phyloP scores from a whole-genome alignment of 805 yeast species.

The Sungouiella blattae region DNA sequence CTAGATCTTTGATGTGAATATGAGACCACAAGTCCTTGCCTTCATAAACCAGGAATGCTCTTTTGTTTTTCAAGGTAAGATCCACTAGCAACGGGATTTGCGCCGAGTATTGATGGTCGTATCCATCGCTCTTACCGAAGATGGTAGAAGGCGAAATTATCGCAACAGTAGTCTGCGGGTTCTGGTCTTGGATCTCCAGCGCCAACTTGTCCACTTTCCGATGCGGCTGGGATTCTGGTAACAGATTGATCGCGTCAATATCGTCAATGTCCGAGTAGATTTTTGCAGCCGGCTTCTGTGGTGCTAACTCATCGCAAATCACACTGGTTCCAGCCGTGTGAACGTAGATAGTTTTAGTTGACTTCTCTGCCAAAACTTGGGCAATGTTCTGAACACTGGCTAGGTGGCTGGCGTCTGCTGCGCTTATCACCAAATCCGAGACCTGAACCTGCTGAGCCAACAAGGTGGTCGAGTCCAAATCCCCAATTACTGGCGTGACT shows the following conservation, averaged over 20 bases:
- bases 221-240: slow-evolving; percentile 27
- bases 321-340: slow-evolving; percentile 38
- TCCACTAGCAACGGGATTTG: slow-evolving; percentile 28
- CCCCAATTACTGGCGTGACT: slow-evolving; percentile 22
- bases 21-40: slow-evolving; percentile 34
- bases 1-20: slow-evolving; percentile 33
- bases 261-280: slow-evolving; percentile 21
- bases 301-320: slow-evolving; percentile 18
- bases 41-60: slow-evolving; percentile 24
- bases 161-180: slow-evolving; percentile 26
- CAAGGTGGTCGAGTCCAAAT: slow-evolving; percentile 15
- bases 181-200: slow-evolving; percentile 24
- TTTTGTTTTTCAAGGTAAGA: slow-evolving; percentile 14
- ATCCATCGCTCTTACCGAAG: slow-evolving; percentile 31
- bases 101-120: slow-evolving; percentile 21
- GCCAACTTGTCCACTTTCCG: slow-evolving; percentile 29
- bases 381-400: slow-evolving; percentile 19
- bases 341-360: slow-evolving; percentile 21
- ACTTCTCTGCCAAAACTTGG: slow-evolving; percentile 13
- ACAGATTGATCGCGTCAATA: slow-evolving; percentile 24
- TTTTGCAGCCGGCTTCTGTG: slow-evolving; percentile 15
- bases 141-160: slow-evolving; percentile 33
- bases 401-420: slow-evolving; percentile 29
- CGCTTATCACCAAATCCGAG: slow-evolving; percentile 29
- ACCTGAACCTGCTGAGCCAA: slow-evolving; percentile 15